phyloP scores from a whole-genome alignment of 2,329 filamentous ascomycete species.

The Aschersonia sp. region DNA sequence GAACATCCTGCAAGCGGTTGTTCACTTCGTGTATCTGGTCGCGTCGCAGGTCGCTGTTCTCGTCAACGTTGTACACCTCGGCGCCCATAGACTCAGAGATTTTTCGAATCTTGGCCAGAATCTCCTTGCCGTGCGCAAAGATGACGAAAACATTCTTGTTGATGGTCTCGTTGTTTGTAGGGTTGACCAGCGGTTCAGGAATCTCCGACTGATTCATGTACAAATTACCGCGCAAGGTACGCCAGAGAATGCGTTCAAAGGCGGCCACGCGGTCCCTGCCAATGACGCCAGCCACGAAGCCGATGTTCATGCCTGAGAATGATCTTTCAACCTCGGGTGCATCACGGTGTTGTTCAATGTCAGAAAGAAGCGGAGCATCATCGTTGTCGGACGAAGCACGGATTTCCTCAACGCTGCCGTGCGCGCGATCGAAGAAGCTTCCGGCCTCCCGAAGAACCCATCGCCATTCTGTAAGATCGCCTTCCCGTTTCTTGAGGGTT shows the following conservation, averaged over 20 bases:
- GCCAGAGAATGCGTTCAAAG: conserved; percentile 95
- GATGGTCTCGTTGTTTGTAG: conserved; percentile 78
- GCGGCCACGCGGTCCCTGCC: conserved; percentile 81
- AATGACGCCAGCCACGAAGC: conserved; percentile 94
- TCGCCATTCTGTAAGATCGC: conserved; percentile 94
- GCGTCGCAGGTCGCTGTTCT: conserved; percentile 86
- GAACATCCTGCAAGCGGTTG: conserved; percentile 76
- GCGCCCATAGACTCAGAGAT: conserved; percentile 96
- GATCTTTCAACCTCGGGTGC: conserved; percentile 62
- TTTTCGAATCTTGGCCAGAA: conserved; percentile 96
- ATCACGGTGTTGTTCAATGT: conserved; percentile 69
- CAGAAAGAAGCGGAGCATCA: conserved; percentile 83
- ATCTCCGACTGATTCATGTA: conserved; percentile 99
- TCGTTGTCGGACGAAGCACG: conserved; percentile 79
- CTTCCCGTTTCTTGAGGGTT: conserved; percentile 92
- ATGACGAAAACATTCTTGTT: conserved; percentile 99
- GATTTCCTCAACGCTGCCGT: conserved; percentile 94
- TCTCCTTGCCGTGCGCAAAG: conserved; percentile 96
- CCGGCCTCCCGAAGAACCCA: conserved; percentile 95
- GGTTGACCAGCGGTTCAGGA: conserved; percentile 80
- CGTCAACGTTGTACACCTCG: conserved; percentile 90
- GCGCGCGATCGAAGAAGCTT: conserved; percentile 91
- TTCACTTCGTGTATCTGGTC: conserved; percentile 98
- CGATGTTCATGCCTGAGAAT: conserved; percentile 97
- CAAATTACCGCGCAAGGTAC: conserved; percentile 88